A percentile compares a stretch with the other conserved stretches of the same genome.
phyloP scores from a whole-genome alignment of 2,329 filamentous ascomycete species.

The Penicillium digitatum region DNA sequence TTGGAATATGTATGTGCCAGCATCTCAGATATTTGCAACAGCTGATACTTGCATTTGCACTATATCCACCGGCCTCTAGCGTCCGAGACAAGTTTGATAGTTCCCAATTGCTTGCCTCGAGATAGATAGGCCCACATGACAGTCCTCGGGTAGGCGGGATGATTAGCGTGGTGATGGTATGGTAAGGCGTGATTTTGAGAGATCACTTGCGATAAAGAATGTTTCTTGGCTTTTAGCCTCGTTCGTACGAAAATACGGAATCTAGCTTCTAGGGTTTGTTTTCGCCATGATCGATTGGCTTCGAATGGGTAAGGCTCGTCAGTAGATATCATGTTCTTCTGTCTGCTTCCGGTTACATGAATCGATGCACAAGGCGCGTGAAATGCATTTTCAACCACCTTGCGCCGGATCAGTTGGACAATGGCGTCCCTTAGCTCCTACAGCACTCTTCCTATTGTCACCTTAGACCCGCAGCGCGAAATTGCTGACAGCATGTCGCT shows the following conservation, averaged over 20 bases:
- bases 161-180: not conserved
- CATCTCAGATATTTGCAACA: not conserved
- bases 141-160: not conserved
- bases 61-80: not conserved
- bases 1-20: not conserved
- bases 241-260: not conserved
- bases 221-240: not conserved
- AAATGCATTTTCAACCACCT: not conserved
- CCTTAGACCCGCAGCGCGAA: not conserved
- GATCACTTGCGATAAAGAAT: not conserved
- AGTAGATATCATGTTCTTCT: not conserved
- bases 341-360: not conserved
- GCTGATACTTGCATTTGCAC: not conserved
- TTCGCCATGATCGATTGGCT: not conserved
- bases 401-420: not conserved
- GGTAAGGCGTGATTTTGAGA: not conserved
- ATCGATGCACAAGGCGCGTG: no score
- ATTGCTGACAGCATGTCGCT: not conserved
- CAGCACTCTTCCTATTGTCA: not conserved
- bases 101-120: not conserved
- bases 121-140: not conserved
- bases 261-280: not conserved
- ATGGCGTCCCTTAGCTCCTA: not conserved
- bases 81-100: not conserved
- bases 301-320: not conserved